phyloP scores from a whole-genome alignment of 2,329 filamentous ascomycete species.

The Plectosphaerella plurivora region DNA sequence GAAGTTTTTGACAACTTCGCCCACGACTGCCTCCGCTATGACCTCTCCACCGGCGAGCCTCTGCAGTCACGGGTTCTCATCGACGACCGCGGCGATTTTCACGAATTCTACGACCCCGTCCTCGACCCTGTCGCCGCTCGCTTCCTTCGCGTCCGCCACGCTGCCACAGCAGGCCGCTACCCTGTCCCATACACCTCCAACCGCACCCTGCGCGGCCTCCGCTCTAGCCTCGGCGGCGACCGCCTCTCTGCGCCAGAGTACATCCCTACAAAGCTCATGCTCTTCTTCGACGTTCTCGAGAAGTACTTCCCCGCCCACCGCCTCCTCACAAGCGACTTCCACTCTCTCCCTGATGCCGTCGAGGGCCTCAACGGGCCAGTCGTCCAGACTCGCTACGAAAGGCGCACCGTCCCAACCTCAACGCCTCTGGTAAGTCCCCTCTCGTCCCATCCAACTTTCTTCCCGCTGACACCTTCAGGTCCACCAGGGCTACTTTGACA shows the following conservation, averaged over 20 bases:
- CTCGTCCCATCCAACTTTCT: background rate
- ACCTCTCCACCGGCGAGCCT: slow-evolving; percentile 72
- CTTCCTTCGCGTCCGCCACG: slow-evolving; percentile 79
- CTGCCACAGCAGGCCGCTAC: slow-evolving; percentile 62
- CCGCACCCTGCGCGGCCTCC: slow-evolving; percentile 56
- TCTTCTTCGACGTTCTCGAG: slow-evolving; percentile 90
- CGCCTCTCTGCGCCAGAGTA: slow-evolving; percentile 85
- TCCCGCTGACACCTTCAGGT: slow-evolving; percentile 49
- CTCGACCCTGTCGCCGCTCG: slow-evolving; percentile 80
- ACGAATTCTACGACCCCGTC: slow-evolving; percentile 81
- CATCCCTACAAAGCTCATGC: slow-evolving; percentile 89
- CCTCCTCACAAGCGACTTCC: slow-evolving; percentile 86
- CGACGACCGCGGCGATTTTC: slow-evolving; percentile 81
- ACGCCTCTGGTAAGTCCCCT: slow-evolving; percentile 73
- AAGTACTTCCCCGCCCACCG: slow-evolving; percentile 87
- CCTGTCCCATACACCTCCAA: slow-evolving; percentile 55
- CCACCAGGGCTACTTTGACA: slow-evolving; percentile 98
- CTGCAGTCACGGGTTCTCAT: slow-evolving; percentile 88
- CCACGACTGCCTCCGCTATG: slow-evolving; percentile 91
- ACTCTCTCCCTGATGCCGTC: slow-evolving; percentile 76
- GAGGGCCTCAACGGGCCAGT: slow-evolving; percentile 87
- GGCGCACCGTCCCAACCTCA: slow-evolving; percentile 81
- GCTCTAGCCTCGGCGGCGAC: slow-evolving; percentile 58
- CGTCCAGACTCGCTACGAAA: slow-evolving; percentile 88
- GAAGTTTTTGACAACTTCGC: slow-evolving; percentile 99